Percentiles rank a stretch among this genome's conserved stretches.
Conservation (phyloP, 23 red algal species). For the Chondrus crispus region DNA sequence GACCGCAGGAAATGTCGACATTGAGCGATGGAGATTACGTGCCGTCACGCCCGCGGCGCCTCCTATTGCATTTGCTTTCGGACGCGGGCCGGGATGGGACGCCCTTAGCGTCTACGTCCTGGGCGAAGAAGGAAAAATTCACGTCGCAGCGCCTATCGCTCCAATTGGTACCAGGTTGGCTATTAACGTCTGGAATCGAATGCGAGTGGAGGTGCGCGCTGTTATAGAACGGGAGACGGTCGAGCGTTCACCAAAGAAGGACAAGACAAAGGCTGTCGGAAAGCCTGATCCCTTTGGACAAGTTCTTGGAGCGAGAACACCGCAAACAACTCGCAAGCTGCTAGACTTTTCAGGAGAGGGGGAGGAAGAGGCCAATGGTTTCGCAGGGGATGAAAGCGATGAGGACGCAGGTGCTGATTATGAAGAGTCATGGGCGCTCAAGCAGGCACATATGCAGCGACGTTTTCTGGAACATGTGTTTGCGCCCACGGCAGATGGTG, state of each 20-base stretch:
- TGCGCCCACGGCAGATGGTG: not conserved
- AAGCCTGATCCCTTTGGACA: not conserved
- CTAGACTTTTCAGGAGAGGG: slow-evolving; percentile 6
- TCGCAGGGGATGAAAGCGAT: not conserved
- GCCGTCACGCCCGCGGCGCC: slow-evolving; percentile 14
- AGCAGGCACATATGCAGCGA: slow-evolving; percentile 35
- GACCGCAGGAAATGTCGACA: not conserved
- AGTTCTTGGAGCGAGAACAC: no score
- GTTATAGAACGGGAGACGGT: not conserved
- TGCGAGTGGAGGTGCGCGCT: not conserved
- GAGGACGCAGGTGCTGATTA: not conserved
- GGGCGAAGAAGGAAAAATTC: slow-evolving; percentile 28
- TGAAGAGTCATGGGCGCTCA: slow-evolving; percentile 14
- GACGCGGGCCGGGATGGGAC: slow-evolving; percentile 32
- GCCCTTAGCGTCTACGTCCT: slow-evolving; percentile 48
- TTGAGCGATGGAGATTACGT: slow-evolving; percentile 24
- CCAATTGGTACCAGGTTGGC: slow-evolving; percentile 29
- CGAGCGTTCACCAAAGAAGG: not conserved
- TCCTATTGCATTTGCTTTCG: slow-evolving; percentile 56
- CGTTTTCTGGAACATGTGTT: slow-evolving; percentile 53
- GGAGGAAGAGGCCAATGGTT: not conserved
- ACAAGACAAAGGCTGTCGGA: not conserved
- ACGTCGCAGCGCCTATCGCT: slow-evolving; percentile 57
- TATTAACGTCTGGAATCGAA: not conserved
- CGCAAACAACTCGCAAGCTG: not conserved